Percentiles rank a stretch among this genome's conserved stretches.
Conservation (phyloP, 257 asterid genomes). For the Hygrophila difformis region DNA sequence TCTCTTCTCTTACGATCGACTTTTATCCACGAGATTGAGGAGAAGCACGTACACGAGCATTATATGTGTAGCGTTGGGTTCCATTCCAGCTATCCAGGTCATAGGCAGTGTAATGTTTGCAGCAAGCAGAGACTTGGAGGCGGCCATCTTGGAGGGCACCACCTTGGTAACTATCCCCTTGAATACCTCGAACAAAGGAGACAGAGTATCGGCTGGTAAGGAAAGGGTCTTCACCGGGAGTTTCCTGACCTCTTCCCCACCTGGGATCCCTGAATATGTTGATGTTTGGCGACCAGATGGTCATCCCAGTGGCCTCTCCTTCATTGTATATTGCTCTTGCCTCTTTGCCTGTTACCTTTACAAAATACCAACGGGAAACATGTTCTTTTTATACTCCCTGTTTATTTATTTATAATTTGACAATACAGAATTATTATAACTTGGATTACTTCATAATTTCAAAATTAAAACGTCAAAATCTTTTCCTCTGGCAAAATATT, state of each 20-base stretch:
- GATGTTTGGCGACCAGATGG: conserved; percentile 74
- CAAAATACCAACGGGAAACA: no score
- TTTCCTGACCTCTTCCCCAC: conserved; percentile 88
- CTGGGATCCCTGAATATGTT: conserved; percentile 73
- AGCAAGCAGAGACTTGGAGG: conserved; percentile 66
- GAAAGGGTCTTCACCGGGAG: conserved; percentile 69
- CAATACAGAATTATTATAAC: no score
- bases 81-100: conserved; percentile 67
- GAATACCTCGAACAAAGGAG: conserved; percentile 65
- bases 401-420: no score
- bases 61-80: conserved; percentile 38
- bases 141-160: conserved; percentile 31
- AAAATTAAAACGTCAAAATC: no score
- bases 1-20: no score
- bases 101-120: conserved; percentile 71
- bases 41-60: conserved; percentile 38
- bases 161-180: conserved; percentile 62
- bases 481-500: no score
- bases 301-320: conserved; percentile 76
- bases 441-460: no score
- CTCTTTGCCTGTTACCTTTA: conserved; percentile 59
- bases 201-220: conserved; percentile 44
- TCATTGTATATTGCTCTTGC: conserved; percentile 72
- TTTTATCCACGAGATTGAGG: no score
- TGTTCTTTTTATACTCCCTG: no score